These are phyloP conservation scores for Pseudogymnoascus sp. DNA, from an alignment of 2,329 filamentous ascomycete species.

Conservation along the genomic window DNA sequence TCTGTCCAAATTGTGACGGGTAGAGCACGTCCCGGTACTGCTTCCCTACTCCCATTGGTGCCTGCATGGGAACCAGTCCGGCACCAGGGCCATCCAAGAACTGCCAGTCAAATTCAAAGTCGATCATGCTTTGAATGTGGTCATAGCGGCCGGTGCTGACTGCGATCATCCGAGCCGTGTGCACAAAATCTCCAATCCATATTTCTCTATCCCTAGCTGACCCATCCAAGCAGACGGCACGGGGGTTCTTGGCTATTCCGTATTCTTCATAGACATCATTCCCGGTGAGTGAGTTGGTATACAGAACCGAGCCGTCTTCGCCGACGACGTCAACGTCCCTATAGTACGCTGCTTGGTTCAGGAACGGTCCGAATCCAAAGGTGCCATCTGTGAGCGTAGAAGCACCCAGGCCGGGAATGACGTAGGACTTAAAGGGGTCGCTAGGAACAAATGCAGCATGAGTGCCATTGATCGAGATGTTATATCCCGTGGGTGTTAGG, in stretches of 20 bases:
- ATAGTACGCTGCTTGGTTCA: constrained; percentile 33
- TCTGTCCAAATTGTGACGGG: constrained; percentile 9
- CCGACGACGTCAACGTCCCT: constrained; percentile 28
- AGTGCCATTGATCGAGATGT: constrained; percentile 26
- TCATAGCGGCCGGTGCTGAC: constrained; percentile 32
- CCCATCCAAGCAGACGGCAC: constrained; percentile 35
- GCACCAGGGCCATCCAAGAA: background rate
- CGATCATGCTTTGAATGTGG: constrained; percentile 30
- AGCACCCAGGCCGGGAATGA: constrained; percentile 10
- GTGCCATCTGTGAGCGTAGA: constrained; percentile 24
- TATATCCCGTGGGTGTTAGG: constrained; percentile 25
- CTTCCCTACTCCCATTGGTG: constrained; percentile 11
- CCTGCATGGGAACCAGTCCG: constrained; percentile 12
- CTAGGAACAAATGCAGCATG: constrained; percentile 12
- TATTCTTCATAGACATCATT: constrained; percentile 31
- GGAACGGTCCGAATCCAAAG: constrained; percentile 36
- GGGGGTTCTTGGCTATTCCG: constrained; percentile 28
- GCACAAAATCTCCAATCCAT: constrained; percentile 37
- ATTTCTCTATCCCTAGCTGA: constrained; percentile 36
- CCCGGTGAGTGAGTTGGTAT: constrained; percentile 27
- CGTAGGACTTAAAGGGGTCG: constrained; percentile 15
- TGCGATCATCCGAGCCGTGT: constrained; percentile 33
- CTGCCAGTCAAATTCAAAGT: constrained; percentile 27
- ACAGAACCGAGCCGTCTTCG: constrained; percentile 25
- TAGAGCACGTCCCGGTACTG: constrained; percentile 11